A percentile compares a stretch with the other conserved stretches of the same genome.
phyloP scores from a whole-genome alignment of 2,329 filamentous ascomycete species.

The Hortaea werneckii region DNA sequence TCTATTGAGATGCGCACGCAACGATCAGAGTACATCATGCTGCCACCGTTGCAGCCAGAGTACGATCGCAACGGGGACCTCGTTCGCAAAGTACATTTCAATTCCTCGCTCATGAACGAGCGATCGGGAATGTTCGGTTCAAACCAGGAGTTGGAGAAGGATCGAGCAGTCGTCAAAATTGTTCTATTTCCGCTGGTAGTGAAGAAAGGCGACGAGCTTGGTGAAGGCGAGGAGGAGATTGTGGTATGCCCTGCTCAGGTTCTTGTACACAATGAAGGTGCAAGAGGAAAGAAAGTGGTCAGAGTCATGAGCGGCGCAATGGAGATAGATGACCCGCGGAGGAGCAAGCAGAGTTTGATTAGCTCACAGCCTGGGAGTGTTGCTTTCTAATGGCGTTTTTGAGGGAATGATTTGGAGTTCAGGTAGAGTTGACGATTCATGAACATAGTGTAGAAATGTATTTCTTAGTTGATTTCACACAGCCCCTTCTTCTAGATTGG shows the following conservation, averaged over 20 bases:
- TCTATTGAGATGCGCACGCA: slow-evolving; percentile 97
- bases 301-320: slow-evolving; percentile 41
- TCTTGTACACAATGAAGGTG: slow-evolving; percentile 47
- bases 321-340: slow-evolving; percentile 31
- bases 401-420: not conserved
- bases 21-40: slow-evolving; percentile 95
- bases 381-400: slow-evolving; percentile 6
- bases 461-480: no score
- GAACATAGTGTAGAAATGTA: not conserved
- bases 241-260: slow-evolving; percentile 95
- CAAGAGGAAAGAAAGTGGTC: slow-evolving; percentile 36
- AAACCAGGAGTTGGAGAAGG: slow-evolving; percentile 71
- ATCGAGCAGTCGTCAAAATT: slow-evolving; percentile 70
- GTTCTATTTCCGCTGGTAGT: slow-evolving; percentile 95
- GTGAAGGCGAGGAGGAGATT: slow-evolving; percentile 83
- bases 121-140: slow-evolving; percentile 59
- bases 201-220: slow-evolving; percentile 84
- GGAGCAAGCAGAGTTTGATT: slow-evolving; percentile 21
- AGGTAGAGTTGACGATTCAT: slow-evolving; percentile 1
- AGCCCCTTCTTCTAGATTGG: no score
- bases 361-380: slow-evolving; percentile 14
- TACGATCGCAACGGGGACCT: slow-evolving; percentile 91
- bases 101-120: slow-evolving; percentile 90
- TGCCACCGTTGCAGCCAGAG: slow-evolving; percentile 85
- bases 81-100: slow-evolving; percentile 78